Evolutionary conservation across 768 basidiomycete species (phyloP), one percentile per base, ranked within the genome.

Genomic region (Tremella fuciformis): DNA sequence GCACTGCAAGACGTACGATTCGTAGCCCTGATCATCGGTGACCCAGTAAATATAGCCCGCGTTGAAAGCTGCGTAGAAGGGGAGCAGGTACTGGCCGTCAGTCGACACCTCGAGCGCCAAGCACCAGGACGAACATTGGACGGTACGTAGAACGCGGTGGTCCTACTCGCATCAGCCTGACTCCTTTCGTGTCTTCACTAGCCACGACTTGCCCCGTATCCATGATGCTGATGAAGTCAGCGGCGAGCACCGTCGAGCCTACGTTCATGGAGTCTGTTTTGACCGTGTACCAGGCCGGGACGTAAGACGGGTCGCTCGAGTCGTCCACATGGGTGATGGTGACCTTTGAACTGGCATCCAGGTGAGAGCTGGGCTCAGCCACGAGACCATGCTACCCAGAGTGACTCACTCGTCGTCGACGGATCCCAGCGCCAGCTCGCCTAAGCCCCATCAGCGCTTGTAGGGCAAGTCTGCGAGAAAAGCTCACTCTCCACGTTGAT

Each of bases 341-440:
- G n/a, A 46, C 42, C 22, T 46, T n/a, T 46, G n/a, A 6, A 8
- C n/a, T 46, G 42, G 22, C n/a, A 46, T 46, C 42, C n/a, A 46
- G n/a, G 22, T 46, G 42, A 22, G 42, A 18, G 42, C 42, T 46
- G 15, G 7, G 16, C 6, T 46, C 42, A 18, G n/a, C 42, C 16
- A 8, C 39, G 22, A 46, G n/a, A 4, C 22, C 6, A 46, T 46
- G n/a, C 11, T 46, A 18, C n/a, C n/a, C 15, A 6, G n/a, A 46
- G n/a, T 8, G 7, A 15, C 42, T 46, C 22, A 46, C 42, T 46
- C 22, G n/a, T 46, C 22, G 42, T 46, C 42, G 42, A 46, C 42
- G 6, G 42, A 46, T 18, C 42, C 42, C 42, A 46, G 42, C n/a
- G n/a, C 42, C 42, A 46, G n/a, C 42, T 46, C 42, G 42, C 42